A percentile compares a stretch with the other conserved stretches of the same genome.
These are phyloP conservation scores for Acanthamoeba royreba DNA, from an alignment of 208 protist genomes.

Conservation along the genomic window DNA sequence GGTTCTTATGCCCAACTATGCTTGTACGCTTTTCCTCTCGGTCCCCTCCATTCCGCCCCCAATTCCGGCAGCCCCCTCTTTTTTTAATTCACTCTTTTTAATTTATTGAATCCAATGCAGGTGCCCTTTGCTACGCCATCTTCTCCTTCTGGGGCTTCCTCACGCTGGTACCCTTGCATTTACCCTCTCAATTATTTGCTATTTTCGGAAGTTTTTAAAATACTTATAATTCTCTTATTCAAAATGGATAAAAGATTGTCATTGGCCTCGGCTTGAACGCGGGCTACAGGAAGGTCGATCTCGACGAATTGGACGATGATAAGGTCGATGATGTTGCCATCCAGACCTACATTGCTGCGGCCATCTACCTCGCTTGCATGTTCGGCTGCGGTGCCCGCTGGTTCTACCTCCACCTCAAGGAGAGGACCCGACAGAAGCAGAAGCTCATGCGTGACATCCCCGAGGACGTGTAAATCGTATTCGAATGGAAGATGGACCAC, in stretches of 20 bases:
- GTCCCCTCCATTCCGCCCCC: not conserved
- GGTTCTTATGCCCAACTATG: slow-evolving; percentile 4
- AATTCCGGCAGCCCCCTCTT: not conserved
- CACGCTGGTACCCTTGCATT: not conserved
- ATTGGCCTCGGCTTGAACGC: not conserved
- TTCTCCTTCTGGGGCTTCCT: slow-evolving; percentile 33
- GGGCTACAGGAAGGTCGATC: slow-evolving; percentile 1
- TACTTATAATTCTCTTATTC: not conserved
- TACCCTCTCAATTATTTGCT: not conserved
- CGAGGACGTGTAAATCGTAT: not conserved
- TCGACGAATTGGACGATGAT: not conserved
- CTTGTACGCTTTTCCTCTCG: not conserved
- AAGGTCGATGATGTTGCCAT: not conserved
- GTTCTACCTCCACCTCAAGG: slow-evolving; percentile 2
- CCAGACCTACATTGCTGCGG: not conserved
- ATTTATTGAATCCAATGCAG: not conserved
- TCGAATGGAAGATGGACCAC: not conserved
- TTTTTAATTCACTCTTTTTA: not conserved
- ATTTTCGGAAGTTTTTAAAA: not conserved
- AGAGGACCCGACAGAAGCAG: not conserved
- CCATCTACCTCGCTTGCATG: slow-evolving; percentile 9
- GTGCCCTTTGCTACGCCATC: slow-evolving; percentile 27
- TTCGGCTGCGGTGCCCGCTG: not conserved
- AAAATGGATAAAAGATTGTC: no score
- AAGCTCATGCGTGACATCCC: not conserved